Evolutionary conservation across 2,329 filamentous ascomycete genomes (phyloP), one percentile per base, ranked within the genome.

Genomic region (Raffaelea arxii): DNA sequence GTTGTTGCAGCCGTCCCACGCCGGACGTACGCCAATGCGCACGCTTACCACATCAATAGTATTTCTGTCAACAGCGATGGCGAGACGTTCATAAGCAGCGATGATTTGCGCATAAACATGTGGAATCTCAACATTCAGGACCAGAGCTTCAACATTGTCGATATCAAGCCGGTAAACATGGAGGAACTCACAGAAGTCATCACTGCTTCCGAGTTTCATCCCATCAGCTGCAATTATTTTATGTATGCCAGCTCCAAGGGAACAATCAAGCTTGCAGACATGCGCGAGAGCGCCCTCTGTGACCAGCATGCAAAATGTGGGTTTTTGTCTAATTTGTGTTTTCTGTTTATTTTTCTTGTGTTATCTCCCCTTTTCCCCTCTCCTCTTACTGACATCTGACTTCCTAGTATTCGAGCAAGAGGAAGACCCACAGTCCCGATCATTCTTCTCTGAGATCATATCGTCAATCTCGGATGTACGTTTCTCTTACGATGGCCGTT

Each of bases 11-110:
- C 92, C 32, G 91, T 97, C 32, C 92, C 92, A 42, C 84, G 92
- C 57, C 85, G 91, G 68, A 96, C 91, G 35, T 98, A 97, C 65
- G 90, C 92, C 57, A 98, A 98, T 63, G 92, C 92, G 44, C 92
- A 98, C 65, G 92, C 92, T 55, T 98, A 98, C 65, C 92, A 98
- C 68, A 97, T 98, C 78, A 98, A 98, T 73, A 97, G 92, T 73
- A 98, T 98, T 65, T 97, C 92, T n/a, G 92, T 97, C 59, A 98
- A 98, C 74, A 97, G 91, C 63, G 92, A 98, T 64, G 92, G 91
- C 48, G 92, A 98, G 72, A 98, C 92, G 0, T 98, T 97, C 67
- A 96, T 98, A 69, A 96, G 90, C 71, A 96, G 90, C 63, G 92
- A 98, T 63, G 92, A 98, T 63, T 72, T 98, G 53, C 84, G 92